Percentiles rank a stretch among this genome's conserved stretches.
Conservation (phyloP, 1,139 yeast genomes). For the Pichia cactophila region DNA sequence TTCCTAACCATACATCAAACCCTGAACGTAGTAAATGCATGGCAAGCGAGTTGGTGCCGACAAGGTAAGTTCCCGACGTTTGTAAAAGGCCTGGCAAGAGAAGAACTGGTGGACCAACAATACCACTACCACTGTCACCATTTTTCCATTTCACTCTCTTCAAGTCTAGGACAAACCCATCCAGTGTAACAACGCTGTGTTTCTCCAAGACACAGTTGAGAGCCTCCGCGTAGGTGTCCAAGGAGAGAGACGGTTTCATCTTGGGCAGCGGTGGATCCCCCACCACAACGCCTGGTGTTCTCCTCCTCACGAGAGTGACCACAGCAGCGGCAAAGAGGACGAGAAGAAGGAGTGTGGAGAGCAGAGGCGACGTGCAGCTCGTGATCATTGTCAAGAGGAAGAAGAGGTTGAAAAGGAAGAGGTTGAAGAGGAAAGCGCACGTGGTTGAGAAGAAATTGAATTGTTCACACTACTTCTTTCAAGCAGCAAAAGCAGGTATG, state of each 20-base stretch:
- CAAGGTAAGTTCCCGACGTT: constrained; percentile 76
- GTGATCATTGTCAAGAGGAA: no score
- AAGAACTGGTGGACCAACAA: constrained; percentile 61
- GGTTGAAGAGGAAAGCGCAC: no score
- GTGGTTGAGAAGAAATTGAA: no score
- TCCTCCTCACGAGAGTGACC: background rate
- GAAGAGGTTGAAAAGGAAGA: no score
- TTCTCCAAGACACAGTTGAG: no score
- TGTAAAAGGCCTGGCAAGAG: constrained; percentile 82
- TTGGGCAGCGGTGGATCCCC: no score
- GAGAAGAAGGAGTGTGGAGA: background rate
- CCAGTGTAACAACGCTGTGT: no score
- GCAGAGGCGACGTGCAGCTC: background rate
- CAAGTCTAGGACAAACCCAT: background rate
- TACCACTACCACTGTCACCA: background rate
- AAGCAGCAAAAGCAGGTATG: no score
- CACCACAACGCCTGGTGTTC: no score
- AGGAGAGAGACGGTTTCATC: no score
- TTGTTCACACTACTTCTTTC: no score
- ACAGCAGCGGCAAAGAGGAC: background rate
- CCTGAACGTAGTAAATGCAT: constrained; percentile 49
- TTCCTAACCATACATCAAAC: constrained; percentile 91
- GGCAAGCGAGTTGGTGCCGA: constrained; percentile 74
- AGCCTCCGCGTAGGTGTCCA: no score
- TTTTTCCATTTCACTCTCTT: constrained; percentile 30